These are phyloP conservation scores for Endothia cerciana DNA, from an alignment of 2,329 filamentous ascomycete genomes.

Conservation along the genomic window DNA sequence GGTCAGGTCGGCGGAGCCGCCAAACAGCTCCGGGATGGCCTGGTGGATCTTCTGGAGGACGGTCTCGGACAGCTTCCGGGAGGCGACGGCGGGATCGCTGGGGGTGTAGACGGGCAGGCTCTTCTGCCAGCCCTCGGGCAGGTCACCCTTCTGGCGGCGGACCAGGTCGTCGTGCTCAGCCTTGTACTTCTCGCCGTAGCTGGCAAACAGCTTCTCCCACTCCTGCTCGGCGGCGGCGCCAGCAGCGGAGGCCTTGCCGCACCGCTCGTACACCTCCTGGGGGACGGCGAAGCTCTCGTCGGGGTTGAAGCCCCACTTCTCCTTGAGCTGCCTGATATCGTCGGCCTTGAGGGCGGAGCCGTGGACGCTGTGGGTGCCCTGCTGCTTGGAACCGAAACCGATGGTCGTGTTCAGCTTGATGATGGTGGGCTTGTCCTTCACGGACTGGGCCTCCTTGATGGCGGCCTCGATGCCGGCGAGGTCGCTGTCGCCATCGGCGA, in stretches of 20 bases:
- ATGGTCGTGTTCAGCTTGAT: conserved; percentile 98
- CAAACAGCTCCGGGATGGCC: conserved; percentile 85
- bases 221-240: conserved; percentile 89
- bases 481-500: conserved; percentile 87
- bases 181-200: conserved; percentile 80
- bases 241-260: conserved; percentile 81
- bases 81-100: conserved; percentile 80
- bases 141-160: conserved; percentile 79
- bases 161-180: conserved; percentile 78
- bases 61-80: conserved; percentile 94
- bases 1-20: conserved; percentile 96
- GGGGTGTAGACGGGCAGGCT: conserved; percentile 88
- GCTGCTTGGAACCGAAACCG: conserved; percentile 88
- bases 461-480: conserved; percentile 86
- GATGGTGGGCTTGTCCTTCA: conserved; percentile 94
- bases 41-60: conserved; percentile 87
- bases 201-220: conserved; percentile 92
- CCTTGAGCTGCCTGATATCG: conserved; percentile 91
- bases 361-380: conserved; percentile 95
- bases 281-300: conserved; percentile 91
- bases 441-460: conserved; percentile 80
- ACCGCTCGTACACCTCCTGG: conserved; percentile 91
- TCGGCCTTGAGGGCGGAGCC: conserved; percentile 94
- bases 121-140: conserved; percentile 97
- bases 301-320: conserved; percentile 94